phyloP scores from a whole-genome alignment of 2,329 filamentous ascomycete species.

The Penicillium aurantiogriseum region DNA sequence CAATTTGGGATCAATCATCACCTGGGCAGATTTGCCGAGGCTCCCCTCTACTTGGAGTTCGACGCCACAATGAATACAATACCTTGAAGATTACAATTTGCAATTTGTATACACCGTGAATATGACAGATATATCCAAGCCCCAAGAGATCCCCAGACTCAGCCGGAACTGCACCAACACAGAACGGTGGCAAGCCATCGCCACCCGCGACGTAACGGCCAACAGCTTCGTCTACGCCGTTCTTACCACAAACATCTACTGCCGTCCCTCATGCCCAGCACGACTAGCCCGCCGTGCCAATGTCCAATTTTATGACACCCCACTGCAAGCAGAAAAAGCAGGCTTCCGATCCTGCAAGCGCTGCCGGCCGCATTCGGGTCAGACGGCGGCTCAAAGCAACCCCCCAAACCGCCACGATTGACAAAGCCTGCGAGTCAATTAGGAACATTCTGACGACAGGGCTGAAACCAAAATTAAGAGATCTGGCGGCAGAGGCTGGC shows the following conservation, averaged over 20 bases:
- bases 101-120: not conserved
- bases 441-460: constrained; percentile 24
- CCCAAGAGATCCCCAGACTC: constrained; percentile 27
- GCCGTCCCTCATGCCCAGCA: constrained; percentile 55
- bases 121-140: not conserved
- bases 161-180: constrained; percentile 25
- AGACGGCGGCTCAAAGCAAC: constrained; percentile 27
- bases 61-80: not conserved
- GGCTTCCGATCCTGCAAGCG: constrained; percentile 58
- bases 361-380: constrained; percentile 46
- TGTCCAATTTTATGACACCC: constrained; percentile 54
- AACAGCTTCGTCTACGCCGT: constrained; percentile 57
- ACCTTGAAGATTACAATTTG: not conserved
- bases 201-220: constrained; percentile 44
- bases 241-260: constrained; percentile 57
- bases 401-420: constrained; percentile 34
- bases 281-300: constrained; percentile 59
- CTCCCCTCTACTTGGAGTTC: not conserved
- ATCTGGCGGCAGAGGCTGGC: constrained; percentile 48
- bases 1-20: constrained; percentile 11
- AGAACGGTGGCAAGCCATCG: constrained; percentile 46
- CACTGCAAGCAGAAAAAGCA: constrained; percentile 47
- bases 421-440: constrained; percentile 35
- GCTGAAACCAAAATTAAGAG: constrained; percentile 42
- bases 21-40: not conserved